Base-by-base conservation (phyloP, 306 rosid species). In the Inga laurina region DNA sequence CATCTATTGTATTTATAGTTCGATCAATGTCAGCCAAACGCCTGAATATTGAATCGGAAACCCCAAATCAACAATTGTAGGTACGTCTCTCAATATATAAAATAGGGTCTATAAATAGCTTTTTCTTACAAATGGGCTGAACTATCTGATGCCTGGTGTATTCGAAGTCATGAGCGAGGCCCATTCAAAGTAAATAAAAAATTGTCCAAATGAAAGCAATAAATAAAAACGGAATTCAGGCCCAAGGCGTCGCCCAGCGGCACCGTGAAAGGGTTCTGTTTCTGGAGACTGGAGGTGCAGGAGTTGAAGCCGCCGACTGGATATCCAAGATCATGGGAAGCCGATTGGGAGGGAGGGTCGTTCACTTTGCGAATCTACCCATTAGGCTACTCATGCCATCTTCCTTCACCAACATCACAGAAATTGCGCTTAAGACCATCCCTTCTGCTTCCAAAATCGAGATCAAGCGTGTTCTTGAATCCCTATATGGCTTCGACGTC, bases 371-470 rank as follows among this genome's bases (percentile, higher is more conserved):
- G 8, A 87, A 90, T 86, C 85, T 95, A 22, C 94, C 93, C 5
- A 84, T 95, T 76, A 91, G 85, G 74, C 97, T 90, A 30, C 89
- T 88, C 2, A 88, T 97, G 97, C 98, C 91, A 9, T 77, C 77
- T 10, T 86, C 82, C 81, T 88, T 93, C 81, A 43, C 85, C 54
- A 84, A 84, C 85, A 85, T 82, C 87, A 88, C 69, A 22, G 97
- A 90, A 79, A 90, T 96, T 82, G 87, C 99, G 0, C 92, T 96
- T 27, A 93, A 93, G 79, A 92, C 98, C 71, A 80, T 88, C 44
- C 98, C 97, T 12, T 92, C 98, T 4, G 97, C 94, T 46, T 87
- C 99, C 86, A 96, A 93, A 81, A 74, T 88, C 85, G 92, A 93
- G 87, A 93, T 96, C 90, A 93, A 93, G 88, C 88, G 83, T 77